Evolutionary conservation across 1,139 yeast species (phyloP).

Genomic region (Pichia sp.): DNA sequence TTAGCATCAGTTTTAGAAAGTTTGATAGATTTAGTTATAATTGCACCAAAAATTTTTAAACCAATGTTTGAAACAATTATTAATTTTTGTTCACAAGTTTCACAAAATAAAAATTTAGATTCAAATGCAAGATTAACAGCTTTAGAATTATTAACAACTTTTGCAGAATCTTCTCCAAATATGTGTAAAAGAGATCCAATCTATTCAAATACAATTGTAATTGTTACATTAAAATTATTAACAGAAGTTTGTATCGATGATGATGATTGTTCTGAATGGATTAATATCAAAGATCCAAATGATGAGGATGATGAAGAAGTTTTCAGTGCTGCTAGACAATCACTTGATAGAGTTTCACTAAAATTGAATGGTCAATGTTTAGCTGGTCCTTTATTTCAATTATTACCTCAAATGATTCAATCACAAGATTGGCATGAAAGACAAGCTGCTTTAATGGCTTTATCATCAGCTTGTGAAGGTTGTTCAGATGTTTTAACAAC

Average conservation of each 20-base stretch:
- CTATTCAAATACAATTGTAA: constrained; percentile 66
- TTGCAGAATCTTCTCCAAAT: constrained; percentile 87
- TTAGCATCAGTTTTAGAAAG: constrained; percentile 84
- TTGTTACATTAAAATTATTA: constrained; percentile 73
- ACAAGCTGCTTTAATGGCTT: constrained; percentile 94
- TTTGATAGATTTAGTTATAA: constrained; percentile 79
- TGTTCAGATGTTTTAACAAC: constrained; percentile 81
- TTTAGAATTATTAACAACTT: constrained; percentile 78
- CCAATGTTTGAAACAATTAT: constrained; percentile 84
- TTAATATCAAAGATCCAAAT: constrained; percentile 62
- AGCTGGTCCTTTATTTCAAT: constrained; percentile 81
- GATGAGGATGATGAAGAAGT: constrained; percentile 75
- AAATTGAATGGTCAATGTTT: constrained; percentile 76
- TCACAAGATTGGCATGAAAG: constrained; percentile 87
- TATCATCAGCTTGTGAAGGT: constrained; percentile 96
- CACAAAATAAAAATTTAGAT: constrained; percentile 75
- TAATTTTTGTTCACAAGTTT: constrained; percentile 74
- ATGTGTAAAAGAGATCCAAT: constrained; percentile 83
- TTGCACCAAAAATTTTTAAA: constrained; percentile 91
- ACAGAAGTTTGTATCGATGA: constrained; percentile 89
- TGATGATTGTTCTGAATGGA: constrained; percentile 58
- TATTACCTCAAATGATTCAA: constrained; percentile 72
- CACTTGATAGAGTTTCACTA: constrained; percentile 82
- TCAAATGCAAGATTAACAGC: constrained; percentile 77
- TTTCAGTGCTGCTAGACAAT: constrained; percentile 88